Evolutionary conservation across 2,329 filamentous ascomycete genomes (phyloP), one percentile per base, ranked within the genome.

Genomic region (Botrytis porri): DNA sequence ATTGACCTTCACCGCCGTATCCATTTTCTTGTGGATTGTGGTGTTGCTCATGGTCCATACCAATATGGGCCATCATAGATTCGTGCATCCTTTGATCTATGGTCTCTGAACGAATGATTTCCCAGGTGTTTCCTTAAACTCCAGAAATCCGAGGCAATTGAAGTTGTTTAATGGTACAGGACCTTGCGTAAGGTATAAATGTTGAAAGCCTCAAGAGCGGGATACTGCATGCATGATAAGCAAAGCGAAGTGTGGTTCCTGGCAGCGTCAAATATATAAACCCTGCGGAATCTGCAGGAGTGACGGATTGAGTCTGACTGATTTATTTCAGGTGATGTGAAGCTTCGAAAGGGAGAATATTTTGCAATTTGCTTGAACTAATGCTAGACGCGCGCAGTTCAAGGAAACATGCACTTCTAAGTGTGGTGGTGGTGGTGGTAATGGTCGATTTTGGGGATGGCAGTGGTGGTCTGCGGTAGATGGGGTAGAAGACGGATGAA

Each of bases 1-100:
- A 89, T 57, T 57, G 51, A 78, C 82, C 83, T 74, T 87, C 84
- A 79, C 82, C 83, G 76, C 83, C 81, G 73, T 85, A 81, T 72
- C 85, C 75, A 74, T 80, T 79, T 51, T 81, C 78, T 63, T 80
- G 78, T 45, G 74, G 75, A 69, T 75, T 73, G 75, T 80, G 77
- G 60, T 79, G 75, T 54, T 72, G 70, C 63, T 81, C 79, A 73
- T 81, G 78, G 69, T 81, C 79, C 79, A 81, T 80, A 18, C 77
- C 79, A 71, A 80, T 79, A 72, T 81, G 80, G 70, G 78, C 77
- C 79, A 81, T 80, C 77, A 80, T 80, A 65, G 79, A 79, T 66
- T 81, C 78, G 77, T 82, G 81, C 80, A 81, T 81, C 74, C 71
- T 79, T 45, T 69, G 41, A 45, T 69, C 41, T 72, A 51, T 72